Base-by-base conservation (phyloP, 805 yeast genomes). In the Saccharomycopsis sp. region DNA sequence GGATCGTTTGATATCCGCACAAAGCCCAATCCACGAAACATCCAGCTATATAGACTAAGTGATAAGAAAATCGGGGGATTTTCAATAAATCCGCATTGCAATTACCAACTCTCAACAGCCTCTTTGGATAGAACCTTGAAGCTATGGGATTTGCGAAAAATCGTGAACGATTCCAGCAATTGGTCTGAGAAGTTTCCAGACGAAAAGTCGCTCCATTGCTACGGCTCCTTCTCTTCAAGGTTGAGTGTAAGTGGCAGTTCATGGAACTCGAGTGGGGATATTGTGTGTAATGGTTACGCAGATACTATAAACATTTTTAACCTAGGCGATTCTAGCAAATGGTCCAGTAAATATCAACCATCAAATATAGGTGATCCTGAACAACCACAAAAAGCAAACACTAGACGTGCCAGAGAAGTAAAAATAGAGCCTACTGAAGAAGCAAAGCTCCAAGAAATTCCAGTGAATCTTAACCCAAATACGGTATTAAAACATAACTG, bases 41-140 rank as follows among this genome's bases (percentile, higher is more conserved):
- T 65, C 1, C 64, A 71, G 3, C 71, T 84, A n/a, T 73, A 78
- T 51, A 76, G 96, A 63, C 70, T 92, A 15, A 89, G 92, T 58
- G 96, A 89, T 66, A 92, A 93, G 68, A 94, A 94, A 68, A 92
- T 94, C 58, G 98, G 98, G 0, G 90, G 96, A 0, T 89, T 94
- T 70, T 68, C 86, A 1, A 79, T 89, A 17, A 90, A 90, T 65
- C 98, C 98, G 0, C 69, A 73, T 17, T 75, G 78, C 38, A 72
- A 79, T 0, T 70, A 84, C 64, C 87, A 87, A 62, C 77, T 91
- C 1, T 96, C 93, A 0, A 86, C 97, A 0, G 96, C 92, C 0
- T 91, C 97, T 0, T 76, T 94, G 53, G 99, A 93, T 69, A 74
- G 98, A 65, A 81, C 94, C 0, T 68, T 94, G 70, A 82, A 87